Evolutionary conservation across 2,329 filamentous ascomycete species (phyloP).

Genomic region (Cladosporium sp.): DNA sequence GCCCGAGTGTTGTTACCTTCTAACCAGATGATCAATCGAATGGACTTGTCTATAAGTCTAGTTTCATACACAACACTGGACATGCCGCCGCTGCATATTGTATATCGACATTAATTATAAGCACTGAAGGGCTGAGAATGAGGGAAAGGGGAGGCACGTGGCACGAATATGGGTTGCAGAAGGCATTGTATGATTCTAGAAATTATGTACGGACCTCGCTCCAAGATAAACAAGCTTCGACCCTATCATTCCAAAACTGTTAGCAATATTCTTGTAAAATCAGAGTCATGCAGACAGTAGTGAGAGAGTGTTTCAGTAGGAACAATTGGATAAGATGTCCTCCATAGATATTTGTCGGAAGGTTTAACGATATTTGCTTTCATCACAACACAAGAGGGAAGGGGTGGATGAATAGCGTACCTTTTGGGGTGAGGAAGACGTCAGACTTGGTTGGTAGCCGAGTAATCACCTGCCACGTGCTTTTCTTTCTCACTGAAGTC

Average conservation of each 20-base stretch:
- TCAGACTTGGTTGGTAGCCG: not conserved
- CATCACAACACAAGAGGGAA: constrained; percentile 10
- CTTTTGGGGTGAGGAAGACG: not conserved
- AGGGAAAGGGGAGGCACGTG: not conserved
- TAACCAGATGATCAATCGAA: too few relatives aligned
- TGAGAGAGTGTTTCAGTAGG: constrained; percentile 19
- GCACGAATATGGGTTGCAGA: not conserved
- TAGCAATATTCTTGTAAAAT: not conserved
- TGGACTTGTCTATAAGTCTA: too few relatives aligned
- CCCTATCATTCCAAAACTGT: not conserved
- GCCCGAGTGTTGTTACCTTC: too few relatives aligned
- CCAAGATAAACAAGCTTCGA: not conserved
- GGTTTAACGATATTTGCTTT: constrained; percentile 17
- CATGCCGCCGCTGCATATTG: too few relatives aligned
- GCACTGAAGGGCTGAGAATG: not conserved
- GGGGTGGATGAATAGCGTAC: not conserved
- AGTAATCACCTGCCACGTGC: not conserved
- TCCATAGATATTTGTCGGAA: constrained; percentile 17
- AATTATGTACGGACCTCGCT: not conserved
- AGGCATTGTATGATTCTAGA: not conserved
- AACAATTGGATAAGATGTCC: constrained; percentile 22
- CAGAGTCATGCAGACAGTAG: not conserved
- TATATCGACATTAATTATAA: too few relatives aligned
- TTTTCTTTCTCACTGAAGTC: constrained; percentile 7
- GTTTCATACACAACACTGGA: too few relatives aligned